phyloP scores from a whole-genome alignment of 176 grass and related monocot species.

The Elymus sibiricus region DNA sequence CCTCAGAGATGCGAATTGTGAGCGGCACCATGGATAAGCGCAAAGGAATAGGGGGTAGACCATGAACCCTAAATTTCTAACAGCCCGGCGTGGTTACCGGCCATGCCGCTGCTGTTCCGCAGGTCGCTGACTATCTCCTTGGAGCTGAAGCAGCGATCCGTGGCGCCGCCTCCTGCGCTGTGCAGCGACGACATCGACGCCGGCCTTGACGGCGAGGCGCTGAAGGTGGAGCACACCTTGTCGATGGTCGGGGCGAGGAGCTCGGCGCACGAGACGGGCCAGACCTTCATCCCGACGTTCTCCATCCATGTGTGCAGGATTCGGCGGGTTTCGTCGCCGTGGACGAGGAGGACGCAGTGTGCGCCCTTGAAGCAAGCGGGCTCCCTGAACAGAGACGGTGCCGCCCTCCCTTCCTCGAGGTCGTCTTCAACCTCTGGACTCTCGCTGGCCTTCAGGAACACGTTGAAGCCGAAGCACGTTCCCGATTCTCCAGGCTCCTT shows the following conservation, averaged over 20 bases:
- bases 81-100: neutral
- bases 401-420: constrained; percentile 4
- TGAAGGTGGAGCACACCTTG: constrained; percentile 20
- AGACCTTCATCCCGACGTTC: constrained; percentile 59
- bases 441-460: constrained; percentile 45
- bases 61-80: too few relatives aligned
- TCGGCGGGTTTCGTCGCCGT: constrained; percentile 47
- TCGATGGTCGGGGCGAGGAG: constrained; percentile 35
- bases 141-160: constrained; percentile 23
- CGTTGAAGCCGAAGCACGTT: constrained; percentile 77
- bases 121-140: constrained; percentile 37
- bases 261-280: constrained; percentile 23
- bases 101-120: neutral
- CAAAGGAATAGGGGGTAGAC: too few relatives aligned
- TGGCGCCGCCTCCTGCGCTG: neutral
- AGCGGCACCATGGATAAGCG: too few relatives aligned
- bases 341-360: constrained; percentile 59
- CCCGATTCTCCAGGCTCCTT: constrained; percentile 53
- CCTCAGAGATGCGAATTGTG: too few relatives aligned
- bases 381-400: constrained; percentile 12
- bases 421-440: neutral
- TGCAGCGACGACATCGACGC: neutral
- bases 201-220: neutral
- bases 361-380: constrained; percentile 31
- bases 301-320: constrained; percentile 74